Conservation (phyloP, 169 alveolate genomes). For the Plasmodium vivax region DNA sequence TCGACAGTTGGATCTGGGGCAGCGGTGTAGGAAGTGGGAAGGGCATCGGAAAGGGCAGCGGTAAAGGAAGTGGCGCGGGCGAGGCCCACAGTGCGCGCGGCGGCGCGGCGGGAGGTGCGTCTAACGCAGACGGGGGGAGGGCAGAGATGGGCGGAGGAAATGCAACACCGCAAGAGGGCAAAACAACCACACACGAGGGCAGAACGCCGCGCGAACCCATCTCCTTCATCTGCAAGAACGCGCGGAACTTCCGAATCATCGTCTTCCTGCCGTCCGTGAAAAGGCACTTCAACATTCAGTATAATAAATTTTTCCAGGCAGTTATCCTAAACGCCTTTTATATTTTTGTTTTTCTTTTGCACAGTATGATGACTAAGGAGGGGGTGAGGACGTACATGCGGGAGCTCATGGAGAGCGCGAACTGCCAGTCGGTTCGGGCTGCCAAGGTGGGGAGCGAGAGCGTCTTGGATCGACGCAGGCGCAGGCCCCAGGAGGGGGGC, state of each 20-base stretch:
- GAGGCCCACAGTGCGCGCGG: background rate
- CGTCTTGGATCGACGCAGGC: background rate
- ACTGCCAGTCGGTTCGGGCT: background rate
- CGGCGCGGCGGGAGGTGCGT: background rate
- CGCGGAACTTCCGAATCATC: conserved; percentile 34
- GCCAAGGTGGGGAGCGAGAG: background rate
- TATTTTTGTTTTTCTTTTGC: conserved; percentile 33
- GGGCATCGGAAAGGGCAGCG: no score
- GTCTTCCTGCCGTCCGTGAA: conserved; percentile 57
- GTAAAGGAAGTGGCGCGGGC: background rate
- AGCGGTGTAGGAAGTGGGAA: no score
- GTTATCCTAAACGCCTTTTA: conserved; percentile 52
- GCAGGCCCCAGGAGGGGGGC: background rate
- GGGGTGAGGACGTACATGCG: conserved; percentile 23
- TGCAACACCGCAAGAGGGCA: no score
- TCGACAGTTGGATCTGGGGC: background rate
- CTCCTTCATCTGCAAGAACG: conserved; percentile 25
- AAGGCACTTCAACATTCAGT: conserved; percentile 62
- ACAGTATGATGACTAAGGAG: conserved; percentile 41
- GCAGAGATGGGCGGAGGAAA: background rate
- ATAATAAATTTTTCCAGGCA: conserved; percentile 71
- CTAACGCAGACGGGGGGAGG: background rate
- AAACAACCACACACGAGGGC: background rate
- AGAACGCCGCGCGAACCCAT: no score
- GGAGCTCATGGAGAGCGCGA: conserved; percentile 15